Conservation (phyloP, 208 protist species). For the Blechomonas ayalai region DNA sequence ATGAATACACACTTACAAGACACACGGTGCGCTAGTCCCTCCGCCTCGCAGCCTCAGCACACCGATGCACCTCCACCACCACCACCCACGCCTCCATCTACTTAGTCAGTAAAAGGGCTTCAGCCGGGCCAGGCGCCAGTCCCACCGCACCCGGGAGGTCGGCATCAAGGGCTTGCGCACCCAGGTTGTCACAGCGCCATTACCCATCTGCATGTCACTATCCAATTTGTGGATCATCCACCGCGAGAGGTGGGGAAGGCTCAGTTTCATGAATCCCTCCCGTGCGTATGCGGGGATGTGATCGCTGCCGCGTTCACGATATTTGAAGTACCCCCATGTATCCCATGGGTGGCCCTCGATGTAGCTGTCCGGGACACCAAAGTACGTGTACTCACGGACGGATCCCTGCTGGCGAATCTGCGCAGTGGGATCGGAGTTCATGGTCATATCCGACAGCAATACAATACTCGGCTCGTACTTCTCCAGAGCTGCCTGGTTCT, state of each 20-base stretch:
- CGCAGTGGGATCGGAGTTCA: slow-evolving; percentile 62
- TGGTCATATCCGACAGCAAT: slow-evolving; percentile 79
- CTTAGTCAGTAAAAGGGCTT: slow-evolving; percentile 72
- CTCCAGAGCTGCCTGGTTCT: slow-evolving; percentile 67
- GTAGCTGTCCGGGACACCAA: slow-evolving; percentile 82
- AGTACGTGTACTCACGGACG: slow-evolving; percentile 80
- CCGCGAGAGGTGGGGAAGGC: slow-evolving; percentile 61
- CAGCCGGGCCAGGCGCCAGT: slow-evolving; percentile 56
- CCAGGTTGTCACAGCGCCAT: slow-evolving; percentile 62
- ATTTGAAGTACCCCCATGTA: slow-evolving; percentile 81
- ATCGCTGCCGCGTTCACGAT: slow-evolving; percentile 44
- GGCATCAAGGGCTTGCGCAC: slow-evolving; percentile 60
- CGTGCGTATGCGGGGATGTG: slow-evolving; percentile 61
- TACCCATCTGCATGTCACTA: slow-evolving; percentile 77
- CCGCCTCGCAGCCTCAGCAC: no score
- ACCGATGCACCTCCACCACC: no score
- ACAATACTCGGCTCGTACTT: slow-evolving; percentile 86
- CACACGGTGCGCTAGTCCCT: no score
- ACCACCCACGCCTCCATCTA: slow-evolving; percentile 67
- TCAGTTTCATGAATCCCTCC: slow-evolving; percentile 71
- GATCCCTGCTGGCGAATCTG: slow-evolving; percentile 73
- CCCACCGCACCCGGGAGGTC: slow-evolving; percentile 13
- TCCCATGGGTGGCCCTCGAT: slow-evolving; percentile 76
- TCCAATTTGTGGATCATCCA: slow-evolving; percentile 84
- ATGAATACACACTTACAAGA: slow-evolving; percentile 6